Evolutionary conservation across 768 basidiomycete species (phyloP), one percentile per base, ranked within the genome.

Genomic region (Xerocomellus chrysenteron): DNA sequence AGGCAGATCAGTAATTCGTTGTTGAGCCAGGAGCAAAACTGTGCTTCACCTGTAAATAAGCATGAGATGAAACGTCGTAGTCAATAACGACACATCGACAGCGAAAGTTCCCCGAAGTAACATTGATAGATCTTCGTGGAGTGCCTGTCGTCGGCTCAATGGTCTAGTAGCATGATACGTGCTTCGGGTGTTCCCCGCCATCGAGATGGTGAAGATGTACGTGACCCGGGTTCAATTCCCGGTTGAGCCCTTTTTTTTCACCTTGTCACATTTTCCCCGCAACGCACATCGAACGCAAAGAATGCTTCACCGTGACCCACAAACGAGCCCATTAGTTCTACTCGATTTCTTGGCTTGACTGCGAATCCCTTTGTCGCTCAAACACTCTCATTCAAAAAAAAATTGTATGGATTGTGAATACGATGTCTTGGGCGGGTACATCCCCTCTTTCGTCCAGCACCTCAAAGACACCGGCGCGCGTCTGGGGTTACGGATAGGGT

Each of bases 141-240:
- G 12, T 9, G 11, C 9, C 10, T 21, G 11, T 21, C 21, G 41
- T 3, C 17, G 57, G 68, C 68, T 69, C 66, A 72, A 72, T 70
- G 70, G 69, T 70, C 70, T 72, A 70, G 69, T 70, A 37, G 70
- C 62, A 70, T 71, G 69, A 70, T 70, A 70, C 69, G 69, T 69
- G 70, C 69, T 71, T 70, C 69, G 69, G 69, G 69, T 54, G 43
- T 47, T 41, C 57, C 59, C 54, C 58, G 33, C 58, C 54, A 53
- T 47, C 1, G 4, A 3, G 5, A 58, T 70, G 70, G 69, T 57
- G 63, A 70, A 68, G 61, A 70, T 70, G 68, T 70, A 69, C 69
- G 69, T 70, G 69, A 68, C 69, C 69, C 69, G 69, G 69, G 69
- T 70, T 70, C 69, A 69, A 71, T 70, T 70, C 69, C 69, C 65